phyloP scores from a whole-genome alignment of 495 filamentous ascomycete species.

The Hyphodiscus hymeniophilus region DNA sequence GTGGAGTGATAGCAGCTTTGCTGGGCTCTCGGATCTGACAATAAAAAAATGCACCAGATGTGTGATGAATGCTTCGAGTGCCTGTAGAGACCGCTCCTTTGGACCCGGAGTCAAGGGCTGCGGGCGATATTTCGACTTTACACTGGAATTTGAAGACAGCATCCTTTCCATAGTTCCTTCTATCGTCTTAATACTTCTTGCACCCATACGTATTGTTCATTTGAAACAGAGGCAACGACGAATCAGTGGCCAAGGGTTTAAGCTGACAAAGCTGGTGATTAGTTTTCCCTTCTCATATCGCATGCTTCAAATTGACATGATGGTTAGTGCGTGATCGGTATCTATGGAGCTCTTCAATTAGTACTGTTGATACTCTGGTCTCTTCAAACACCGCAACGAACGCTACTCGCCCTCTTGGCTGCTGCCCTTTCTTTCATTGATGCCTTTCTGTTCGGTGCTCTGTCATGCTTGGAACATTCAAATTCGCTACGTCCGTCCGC shows the following conservation, averaged over 20 bases:
- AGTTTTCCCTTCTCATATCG: no score
- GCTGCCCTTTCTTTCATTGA: neutral
- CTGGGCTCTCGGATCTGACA: no score
- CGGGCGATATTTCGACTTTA: constrained; percentile 15
- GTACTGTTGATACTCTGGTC: neutral
- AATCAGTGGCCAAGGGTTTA: neutral
- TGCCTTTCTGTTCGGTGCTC: neutral
- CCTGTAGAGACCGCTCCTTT: no score
- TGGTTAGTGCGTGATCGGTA: no score
- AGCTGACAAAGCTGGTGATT: neutral
- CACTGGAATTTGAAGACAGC: constrained; percentile 42
- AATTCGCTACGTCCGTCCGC: neutral
- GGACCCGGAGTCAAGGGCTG: neutral
- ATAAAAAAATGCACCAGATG: no score
- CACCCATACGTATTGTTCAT: neutral
- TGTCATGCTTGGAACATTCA: neutral
- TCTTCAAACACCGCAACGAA: neutral
- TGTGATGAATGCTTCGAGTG: no score
- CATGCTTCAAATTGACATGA: no score
- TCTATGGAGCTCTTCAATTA: neutral
- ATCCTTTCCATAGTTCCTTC: constrained; percentile 40
- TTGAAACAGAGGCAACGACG: neutral
- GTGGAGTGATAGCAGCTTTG: no score
- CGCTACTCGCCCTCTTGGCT: neutral
- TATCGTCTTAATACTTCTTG: neutral